Evolutionary conservation across 257 asterid genomes (phyloP).

Genomic region (Penstemon eatonii): DNA sequence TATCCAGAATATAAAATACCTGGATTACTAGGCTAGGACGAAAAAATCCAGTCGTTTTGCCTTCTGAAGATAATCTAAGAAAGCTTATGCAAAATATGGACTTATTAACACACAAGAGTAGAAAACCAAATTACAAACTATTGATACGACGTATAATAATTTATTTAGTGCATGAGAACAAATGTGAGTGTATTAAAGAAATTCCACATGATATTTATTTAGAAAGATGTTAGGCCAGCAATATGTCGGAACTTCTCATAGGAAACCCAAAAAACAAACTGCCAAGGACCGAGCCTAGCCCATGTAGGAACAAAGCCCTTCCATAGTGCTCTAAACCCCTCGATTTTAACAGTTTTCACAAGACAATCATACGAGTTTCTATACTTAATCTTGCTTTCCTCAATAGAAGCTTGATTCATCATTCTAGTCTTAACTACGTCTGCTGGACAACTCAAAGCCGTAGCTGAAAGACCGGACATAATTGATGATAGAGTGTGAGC

Average conservation of each 20-base stretch:
- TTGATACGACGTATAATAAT: too few species aligned
- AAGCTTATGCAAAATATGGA: not conserved
- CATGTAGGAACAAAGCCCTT: slow-evolving; percentile 91
- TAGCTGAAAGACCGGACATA: slow-evolving; percentile 77
- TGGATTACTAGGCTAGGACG: slow-evolving; percentile 16
- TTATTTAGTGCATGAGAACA: not conserved
- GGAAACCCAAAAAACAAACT: slow-evolving; percentile 88
- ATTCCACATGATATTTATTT: slow-evolving; percentile 4
- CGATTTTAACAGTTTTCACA: slow-evolving; percentile 65
- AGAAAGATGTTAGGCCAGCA: slow-evolving; percentile 73
- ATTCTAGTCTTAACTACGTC: slow-evolving; percentile 85
- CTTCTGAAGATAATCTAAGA: slow-evolving; percentile 7
- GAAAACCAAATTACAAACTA: not conserved
- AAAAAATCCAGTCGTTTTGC: not conserved
- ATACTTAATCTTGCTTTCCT: slow-evolving; percentile 38
- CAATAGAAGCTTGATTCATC: slow-evolving; percentile 61
- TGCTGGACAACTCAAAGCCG: slow-evolving; percentile 84
- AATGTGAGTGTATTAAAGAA: not conserved
- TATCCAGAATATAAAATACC: not conserved
- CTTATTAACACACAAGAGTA: slow-evolving; percentile 9
- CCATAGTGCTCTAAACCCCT: slow-evolving; percentile 79
- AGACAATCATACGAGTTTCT: slow-evolving; percentile 69
- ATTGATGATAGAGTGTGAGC: slow-evolving; percentile 80
- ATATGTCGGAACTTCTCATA: slow-evolving; percentile 69
- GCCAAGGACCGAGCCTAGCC: slow-evolving; percentile 99